Percentiles rank a stretch among this genome's conserved stretches.
phyloP scores from a whole-genome alignment of 2,329 filamentous ascomycete species.

The Graphium sp. region DNA sequence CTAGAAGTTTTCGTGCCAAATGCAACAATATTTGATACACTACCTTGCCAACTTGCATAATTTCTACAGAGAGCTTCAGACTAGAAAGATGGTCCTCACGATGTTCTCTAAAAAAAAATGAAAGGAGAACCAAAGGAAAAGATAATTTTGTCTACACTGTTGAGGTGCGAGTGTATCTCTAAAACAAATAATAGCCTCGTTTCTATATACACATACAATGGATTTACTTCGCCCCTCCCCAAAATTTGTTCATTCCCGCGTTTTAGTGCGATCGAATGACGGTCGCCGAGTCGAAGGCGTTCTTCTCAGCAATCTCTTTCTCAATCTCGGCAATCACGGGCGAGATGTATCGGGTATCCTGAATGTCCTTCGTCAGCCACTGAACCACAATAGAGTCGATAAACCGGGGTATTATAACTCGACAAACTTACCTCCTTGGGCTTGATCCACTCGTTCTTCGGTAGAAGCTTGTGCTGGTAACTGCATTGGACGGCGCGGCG shows the following conservation, averaged over 20 bases:
- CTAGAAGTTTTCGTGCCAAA: too few species aligned
- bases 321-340: slow-evolving; percentile 34
- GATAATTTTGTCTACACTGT: too few species aligned
- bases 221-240: neutral
- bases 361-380: slow-evolving; percentile 7
- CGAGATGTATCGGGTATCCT: slow-evolving; percentile 37
- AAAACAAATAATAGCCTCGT: too few species aligned
- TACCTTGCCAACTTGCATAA: too few species aligned
- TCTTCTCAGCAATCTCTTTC: slow-evolving; percentile 31
- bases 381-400: slow-evolving; percentile 6
- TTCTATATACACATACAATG: neutral
- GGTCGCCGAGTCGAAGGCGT: slow-evolving; percentile 30
- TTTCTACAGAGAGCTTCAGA: too few species aligned
- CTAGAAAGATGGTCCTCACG: too few species aligned
- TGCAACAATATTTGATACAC: too few species aligned
- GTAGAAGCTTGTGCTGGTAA: slow-evolving; percentile 46
- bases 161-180: too few species aligned
- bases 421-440: slow-evolving; percentile 25
- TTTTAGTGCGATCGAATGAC: slow-evolving; percentile 31
- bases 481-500: slow-evolving; percentile 78
- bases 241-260: slow-evolving; percentile 1
- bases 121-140: too few species aligned
- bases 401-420: neutral
- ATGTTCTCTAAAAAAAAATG: too few species aligned
- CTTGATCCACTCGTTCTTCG: slow-evolving; percentile 45